A percentile compares a stretch with the other conserved stretches of the same genome.
Conservation (phyloP, 2,329 filamentous ascomycete species). For the Alternaria infectoria region DNA sequence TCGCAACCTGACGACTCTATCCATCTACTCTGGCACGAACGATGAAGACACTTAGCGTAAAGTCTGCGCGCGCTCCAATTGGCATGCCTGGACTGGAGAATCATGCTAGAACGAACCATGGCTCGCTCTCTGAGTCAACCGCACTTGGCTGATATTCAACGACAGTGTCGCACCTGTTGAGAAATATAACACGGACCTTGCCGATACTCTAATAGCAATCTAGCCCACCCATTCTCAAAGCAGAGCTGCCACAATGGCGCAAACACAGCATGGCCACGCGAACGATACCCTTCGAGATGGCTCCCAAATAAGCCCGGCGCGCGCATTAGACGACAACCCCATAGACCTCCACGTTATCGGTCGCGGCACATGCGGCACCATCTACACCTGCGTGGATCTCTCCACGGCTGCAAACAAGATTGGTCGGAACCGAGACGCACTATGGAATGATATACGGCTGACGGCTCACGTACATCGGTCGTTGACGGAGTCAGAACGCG, state of each 20-base stretch:
- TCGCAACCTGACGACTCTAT: no score
- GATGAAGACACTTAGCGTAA: not conserved
- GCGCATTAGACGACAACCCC: not conserved
- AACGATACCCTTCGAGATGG: not conserved
- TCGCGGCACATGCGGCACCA: not conserved
- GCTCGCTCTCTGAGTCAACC: not conserved
- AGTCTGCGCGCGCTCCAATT: not conserved
- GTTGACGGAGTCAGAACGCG: not conserved
- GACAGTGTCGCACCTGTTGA: not conserved
- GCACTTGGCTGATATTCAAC: not conserved
- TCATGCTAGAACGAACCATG: not conserved
- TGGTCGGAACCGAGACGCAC: not conserved
- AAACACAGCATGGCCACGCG: not conserved
- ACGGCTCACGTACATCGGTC: not conserved
- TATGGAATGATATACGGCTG: not conserved
- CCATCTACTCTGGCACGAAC: not conserved
- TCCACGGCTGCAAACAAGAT: not conserved
- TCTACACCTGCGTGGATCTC: not conserved
- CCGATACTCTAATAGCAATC: not conserved
- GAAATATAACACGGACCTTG: not conserved
- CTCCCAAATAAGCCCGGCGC: not conserved
- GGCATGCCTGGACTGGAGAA: not conserved
- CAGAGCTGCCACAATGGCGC: not conserved
- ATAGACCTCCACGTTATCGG: not conserved
- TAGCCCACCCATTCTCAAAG: not conserved